Percentiles rank a stretch among this genome's conserved stretches.
phyloP scores from a whole-genome alignment of 768 basidiomycete species.

The Kwoniella dejecticola region DNA sequence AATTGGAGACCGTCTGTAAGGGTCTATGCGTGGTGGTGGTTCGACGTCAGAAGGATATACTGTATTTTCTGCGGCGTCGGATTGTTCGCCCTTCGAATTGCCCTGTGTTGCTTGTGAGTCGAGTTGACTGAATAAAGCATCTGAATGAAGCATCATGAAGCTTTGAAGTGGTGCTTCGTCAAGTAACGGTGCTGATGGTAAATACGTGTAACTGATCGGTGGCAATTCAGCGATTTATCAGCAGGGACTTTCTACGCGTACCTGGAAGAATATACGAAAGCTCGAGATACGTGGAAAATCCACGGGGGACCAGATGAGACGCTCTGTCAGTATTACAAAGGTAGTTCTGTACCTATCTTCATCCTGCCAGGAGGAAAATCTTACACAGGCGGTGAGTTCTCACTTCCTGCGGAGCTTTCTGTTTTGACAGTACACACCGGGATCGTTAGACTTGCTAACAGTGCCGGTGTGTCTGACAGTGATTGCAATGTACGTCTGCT shows the following conservation, averaged over 20 bases:
- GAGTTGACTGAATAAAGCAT: too few relatives aligned
- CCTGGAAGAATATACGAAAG: constrained; percentile 15
- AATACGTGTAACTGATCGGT: too few relatives aligned
- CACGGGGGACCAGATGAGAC: constrained; percentile 20
- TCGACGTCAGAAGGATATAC: constrained; percentile 22
- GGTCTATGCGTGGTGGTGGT: constrained; percentile 24
- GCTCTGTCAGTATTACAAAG: constrained; percentile 32
- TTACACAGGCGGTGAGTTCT: constrained; percentile 23
- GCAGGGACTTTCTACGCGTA: constrained; percentile 13
- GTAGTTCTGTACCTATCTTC: constrained; percentile 21
- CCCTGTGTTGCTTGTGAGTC: constrained; percentile 25
- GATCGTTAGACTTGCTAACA: not conserved
- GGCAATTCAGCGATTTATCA: constrained; percentile 20
- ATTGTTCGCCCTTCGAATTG: constrained; percentile 16
- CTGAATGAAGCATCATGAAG: too few relatives aligned
- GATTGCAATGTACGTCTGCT: constrained; percentile 17
- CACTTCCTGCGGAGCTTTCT: too few relatives aligned
- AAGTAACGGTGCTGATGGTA: too few relatives aligned
- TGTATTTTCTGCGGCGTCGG: constrained; percentile 15
- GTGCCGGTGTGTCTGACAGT: not conserved
- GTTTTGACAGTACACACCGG: too few relatives aligned
- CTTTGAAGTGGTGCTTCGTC: too few relatives aligned
- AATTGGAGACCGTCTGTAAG: constrained; percentile 19
- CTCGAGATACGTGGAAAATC: not conserved
- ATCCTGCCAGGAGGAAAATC: constrained; percentile 9